phyloP scores from a whole-genome alignment of 306 rosid genomes.

The Carpinus viminea region DNA sequence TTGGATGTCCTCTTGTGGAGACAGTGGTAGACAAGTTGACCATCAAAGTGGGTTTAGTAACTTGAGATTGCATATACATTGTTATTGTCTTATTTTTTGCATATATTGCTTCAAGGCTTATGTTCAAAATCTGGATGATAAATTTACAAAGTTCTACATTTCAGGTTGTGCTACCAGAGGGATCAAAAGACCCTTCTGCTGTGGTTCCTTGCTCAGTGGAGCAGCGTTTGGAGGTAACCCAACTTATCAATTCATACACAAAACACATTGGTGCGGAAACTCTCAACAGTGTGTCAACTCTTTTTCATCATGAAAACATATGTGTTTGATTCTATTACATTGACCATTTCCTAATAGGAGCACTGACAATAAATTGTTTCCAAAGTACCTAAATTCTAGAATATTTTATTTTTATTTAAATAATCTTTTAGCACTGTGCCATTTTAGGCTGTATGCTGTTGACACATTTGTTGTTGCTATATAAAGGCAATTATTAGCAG shows the following conservation, averaged over 20 bases:
- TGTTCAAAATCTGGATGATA: slow-evolving; percentile 23
- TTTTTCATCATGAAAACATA: background rate
- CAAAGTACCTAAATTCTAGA: no score
- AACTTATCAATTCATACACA: slow-evolving; percentile 2
- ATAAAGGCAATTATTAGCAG: slow-evolving; percentile 13
- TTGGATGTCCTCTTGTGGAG: slow-evolving; percentile 85
- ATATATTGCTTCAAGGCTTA: slow-evolving; percentile 12
- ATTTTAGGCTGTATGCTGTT: background rate
- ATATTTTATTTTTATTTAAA: background rate
- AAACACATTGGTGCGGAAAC: background rate
- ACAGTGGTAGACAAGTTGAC: slow-evolving; percentile 84
- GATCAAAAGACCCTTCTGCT: slow-evolving; percentile 76
- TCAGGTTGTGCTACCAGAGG: slow-evolving; percentile 95
- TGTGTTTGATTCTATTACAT: background rate
- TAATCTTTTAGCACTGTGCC: background rate
- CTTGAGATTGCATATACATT: slow-evolving; percentile 22
- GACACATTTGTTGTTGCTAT: background rate
- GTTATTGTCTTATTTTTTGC: slow-evolving; percentile 17
- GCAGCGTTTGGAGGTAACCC: slow-evolving; percentile 72
- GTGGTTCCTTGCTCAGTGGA: slow-evolving; percentile 77
- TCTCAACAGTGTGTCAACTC: slow-evolving; percentile 15
- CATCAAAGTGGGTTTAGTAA: slow-evolving; percentile 61
- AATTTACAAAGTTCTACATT: slow-evolving; percentile 26
- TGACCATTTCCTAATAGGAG: background rate
- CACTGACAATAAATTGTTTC: background rate